Evolutionary conservation across 352 stramenopile species (phyloP), one percentile per base, ranked within the genome.

Genomic region (Phytopythium sindhum): DNA sequence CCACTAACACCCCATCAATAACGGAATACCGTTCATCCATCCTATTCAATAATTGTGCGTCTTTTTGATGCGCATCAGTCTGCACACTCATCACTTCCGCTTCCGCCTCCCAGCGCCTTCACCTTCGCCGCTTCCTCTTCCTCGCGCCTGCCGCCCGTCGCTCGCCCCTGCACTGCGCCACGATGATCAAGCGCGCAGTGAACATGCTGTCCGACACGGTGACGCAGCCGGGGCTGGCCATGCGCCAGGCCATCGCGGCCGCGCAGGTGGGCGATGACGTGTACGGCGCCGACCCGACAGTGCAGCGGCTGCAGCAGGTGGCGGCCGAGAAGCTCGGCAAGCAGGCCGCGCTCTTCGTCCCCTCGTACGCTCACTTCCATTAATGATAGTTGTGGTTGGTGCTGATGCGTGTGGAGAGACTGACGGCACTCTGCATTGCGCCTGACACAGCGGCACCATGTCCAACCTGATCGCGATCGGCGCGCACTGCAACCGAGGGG

Each of bases 201-300:
- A 98, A 99, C 82, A 81, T 99, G 60, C 81, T 98, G 54, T 98
- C 86, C 62, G 97, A 99, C 80, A 99, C 97, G 41, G 90, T 99
- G 24, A 99, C 97, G 21, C 81, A 87, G 69, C 97, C 97, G 35
- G 97, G 90, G 31, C 57, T 69, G 28, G 78, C 77, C 62, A 99
- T 99, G 97, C 80, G 96, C 17, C 77, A 93, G 56, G 74, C 82
- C 17, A 97, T 98, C 71, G 77, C 89, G 0, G 63, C 72, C 19
- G 91, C 95, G 28, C 64, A 78, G 28, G 84, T 95, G 29, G 88
- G 86, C 29, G 88, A 96, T 59, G 86, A 86, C 60, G 84, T 95
- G 29, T 89, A 81, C 48, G 79, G 78, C 33, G 73, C 81, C 55
- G 97, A 99, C 72, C 96, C 97, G 44, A 98, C 96, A 7, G 88